Evolutionary conservation across 176 grass and related monocot species (phyloP), one percentile per base, ranked within the genome.

Genomic region (Leersia perrieri): DNA sequence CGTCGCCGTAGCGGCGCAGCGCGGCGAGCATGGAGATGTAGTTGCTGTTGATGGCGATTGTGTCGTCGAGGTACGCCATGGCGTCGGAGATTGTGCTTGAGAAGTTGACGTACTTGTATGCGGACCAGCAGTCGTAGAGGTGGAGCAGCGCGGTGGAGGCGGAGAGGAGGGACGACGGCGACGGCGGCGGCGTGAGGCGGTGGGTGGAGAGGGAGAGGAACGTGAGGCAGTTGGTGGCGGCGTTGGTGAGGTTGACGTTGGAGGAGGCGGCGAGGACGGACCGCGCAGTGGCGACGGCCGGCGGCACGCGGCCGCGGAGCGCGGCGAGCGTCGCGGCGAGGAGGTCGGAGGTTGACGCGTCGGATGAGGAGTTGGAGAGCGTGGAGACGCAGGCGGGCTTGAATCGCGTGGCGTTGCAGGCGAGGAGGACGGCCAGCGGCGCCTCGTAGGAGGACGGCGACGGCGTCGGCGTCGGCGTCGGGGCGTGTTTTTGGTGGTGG

Each of bases 51-150:
- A 93, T 7, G 84, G 87, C 23, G 80, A 81, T 81, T 41, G 89
- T 74, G 60, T 70, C 73, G 75, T 84, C 73, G 39, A 98, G 78
- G 78, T 81, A 98, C n/a, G 88, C 78, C 96, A 98, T 98, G 33
- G 96, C 92, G 74, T 91, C 96, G 60, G 78, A 85, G 74, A 98
- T 70, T 66, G 82, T 82, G 1, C 61, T n/a, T 25, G 92, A 89
- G 72, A 74, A 86, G 65, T 98, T 95, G 53, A 93, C 90, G 81
- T 98, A 93, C 84, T 95, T 95, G 87, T 91, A 91, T 0, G 92
- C 90, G 30, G 96, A 98, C 96, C 92, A 98, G 85, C 96, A 98
- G 68, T 98, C 96, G 83, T 98, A 95, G 60, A 95, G 90, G 79
- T 98, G 91, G 81, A 98, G 78, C 5, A 95, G 70, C 35, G 88